Conservation (phyloP, 2,329 filamentous ascomycete species). For the Ophiostoma australiae region DNA sequence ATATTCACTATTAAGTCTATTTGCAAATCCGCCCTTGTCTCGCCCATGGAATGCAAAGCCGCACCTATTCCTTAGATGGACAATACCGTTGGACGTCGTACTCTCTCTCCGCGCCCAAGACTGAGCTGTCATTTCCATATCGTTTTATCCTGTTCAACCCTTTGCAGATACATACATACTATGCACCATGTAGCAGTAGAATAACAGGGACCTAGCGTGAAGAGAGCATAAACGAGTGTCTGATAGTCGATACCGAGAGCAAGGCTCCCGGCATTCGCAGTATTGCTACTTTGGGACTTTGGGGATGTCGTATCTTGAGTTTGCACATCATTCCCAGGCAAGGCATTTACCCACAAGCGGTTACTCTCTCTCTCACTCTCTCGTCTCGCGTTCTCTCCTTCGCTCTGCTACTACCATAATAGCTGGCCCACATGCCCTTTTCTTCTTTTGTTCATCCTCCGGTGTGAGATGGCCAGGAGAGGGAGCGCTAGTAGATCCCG, state of each 20-base stretch:
- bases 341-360: neutral
- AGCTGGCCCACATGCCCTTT: conserved; percentile 10
- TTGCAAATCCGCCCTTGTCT: neutral
- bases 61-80: conserved; percentile 8
- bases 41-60: neutral
- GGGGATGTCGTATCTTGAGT: neutral
- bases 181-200: no score
- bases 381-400: neutral
- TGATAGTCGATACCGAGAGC: conserved; percentile 7
- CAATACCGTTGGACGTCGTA: neutral
- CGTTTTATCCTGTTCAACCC: no score
- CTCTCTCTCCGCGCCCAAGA: neutral
- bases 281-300: conserved; percentile 9
- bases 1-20: neutral
- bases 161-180: no score
- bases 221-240: neutral
- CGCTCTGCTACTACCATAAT: neutral
- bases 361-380: neutral
- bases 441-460: conserved; percentile 18
- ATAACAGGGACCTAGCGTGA: neutral
- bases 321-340: neutral
- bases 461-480: conserved; percentile 6
- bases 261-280: conserved; percentile 4
- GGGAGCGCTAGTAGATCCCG: conserved; percentile 18
- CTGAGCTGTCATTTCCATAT: neutral